Evolutionary conservation across 2,329 filamentous ascomycete genomes (phyloP), one percentile per base, ranked within the genome.

Genomic region (Trematosphaeria pertusa): DNA sequence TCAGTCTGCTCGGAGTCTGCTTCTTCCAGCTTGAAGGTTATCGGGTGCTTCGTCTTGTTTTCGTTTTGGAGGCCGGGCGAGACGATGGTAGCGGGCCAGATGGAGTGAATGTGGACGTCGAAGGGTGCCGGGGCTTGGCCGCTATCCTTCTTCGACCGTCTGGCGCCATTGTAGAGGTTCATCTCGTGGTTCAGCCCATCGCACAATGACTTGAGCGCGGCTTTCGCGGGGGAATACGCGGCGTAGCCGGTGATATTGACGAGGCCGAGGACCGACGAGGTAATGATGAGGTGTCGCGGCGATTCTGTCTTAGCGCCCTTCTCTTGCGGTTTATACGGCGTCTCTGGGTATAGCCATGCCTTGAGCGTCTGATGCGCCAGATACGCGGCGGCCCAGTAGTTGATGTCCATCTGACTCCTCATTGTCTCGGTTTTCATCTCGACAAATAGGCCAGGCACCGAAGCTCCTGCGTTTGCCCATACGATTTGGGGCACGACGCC

Each of bases 311-410:
- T 46, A 5, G 55, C 24, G 7, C 33, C 40, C 26, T 58, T 52
- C n/a, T 43, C 46, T n/a, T 62, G 53, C 26, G 77, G 63, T 7
- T 77, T 8, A 59, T 59, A 70, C 54, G 53, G 71, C 56, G 56
- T 51, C 67, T 70, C 37, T 48, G 57, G 59, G 55, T 75, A 72
- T 34, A 91, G 82, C 93, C 93, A 97, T 50, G 83, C 80, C 40
- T 81, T 82, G 51, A 97, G 75, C 14, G 88, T 84, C 15, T 89
- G 86, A 67, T 95, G 91, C 28, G 91, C 87, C 74, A 96, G 89
- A 70, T 96, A 94, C 31, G 87, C 87, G 21, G 86, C 85, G 37
- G 90, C 89, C 81, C 87, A 96, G 76, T 90, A 97, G 74, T 97
- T 93, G 59, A 93, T 83, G 65, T 96, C 90, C 90, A 96, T 96